Conservation (phyloP, 805 yeast species). For the Barnettozyma populi region DNA sequence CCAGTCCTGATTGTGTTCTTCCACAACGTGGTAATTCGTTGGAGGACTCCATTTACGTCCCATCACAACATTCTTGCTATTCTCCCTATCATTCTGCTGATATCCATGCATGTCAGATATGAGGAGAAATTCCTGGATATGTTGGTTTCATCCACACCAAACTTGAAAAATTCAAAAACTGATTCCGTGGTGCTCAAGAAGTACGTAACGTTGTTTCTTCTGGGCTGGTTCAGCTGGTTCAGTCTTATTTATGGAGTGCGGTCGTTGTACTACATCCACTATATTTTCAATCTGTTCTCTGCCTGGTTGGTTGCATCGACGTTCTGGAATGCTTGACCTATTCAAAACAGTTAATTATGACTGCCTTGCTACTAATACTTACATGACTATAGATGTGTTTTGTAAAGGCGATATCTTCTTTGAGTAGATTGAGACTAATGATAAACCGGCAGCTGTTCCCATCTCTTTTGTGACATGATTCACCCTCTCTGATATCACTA, state of each 20-base stretch:
- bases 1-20: constrained; percentile 79
- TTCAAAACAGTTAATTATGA: no score
- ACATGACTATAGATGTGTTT: no score
- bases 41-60: constrained; percentile 82
- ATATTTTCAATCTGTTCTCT: constrained; percentile 60
- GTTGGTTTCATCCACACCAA: constrained; percentile 35
- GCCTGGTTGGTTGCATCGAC: constrained; percentile 39
- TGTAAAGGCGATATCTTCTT: no score
- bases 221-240: constrained; percentile 53
- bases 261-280: constrained; percentile 82
- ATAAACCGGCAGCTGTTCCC: no score
- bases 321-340: constrained; percentile 15
- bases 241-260: constrained; percentile 69
- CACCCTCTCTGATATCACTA: no score
- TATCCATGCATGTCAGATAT: constrained; percentile 7
- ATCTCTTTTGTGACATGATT: no score
- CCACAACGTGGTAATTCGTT: constrained; percentile 68
- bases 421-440: no score
- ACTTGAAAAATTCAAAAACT: constrained; percentile 20
- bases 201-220: constrained; percentile 28
- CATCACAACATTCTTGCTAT: constrained; percentile 81
- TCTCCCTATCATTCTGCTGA: constrained; percentile 58
- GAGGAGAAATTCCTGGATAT: constrained; percentile 5
- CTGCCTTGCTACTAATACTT: no score
- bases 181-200: neutral